Evolutionary conservation across 371 early-diverging fungal species (phyloP).

Genomic region (Lichtheimia ornata): DNA sequence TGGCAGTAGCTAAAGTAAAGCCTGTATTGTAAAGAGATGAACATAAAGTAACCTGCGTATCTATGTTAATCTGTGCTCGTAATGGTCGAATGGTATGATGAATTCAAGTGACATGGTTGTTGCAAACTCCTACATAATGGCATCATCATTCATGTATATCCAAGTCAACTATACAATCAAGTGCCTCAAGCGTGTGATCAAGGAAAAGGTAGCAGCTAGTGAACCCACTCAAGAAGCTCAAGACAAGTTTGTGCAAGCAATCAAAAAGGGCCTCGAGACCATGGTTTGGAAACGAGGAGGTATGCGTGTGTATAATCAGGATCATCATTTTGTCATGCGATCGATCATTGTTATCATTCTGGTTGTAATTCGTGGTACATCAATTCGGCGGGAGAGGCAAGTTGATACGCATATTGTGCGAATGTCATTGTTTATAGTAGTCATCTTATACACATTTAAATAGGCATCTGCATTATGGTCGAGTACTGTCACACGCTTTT

Average conservation of each 20-base stretch:
- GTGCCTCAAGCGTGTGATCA: conserved; percentile 18
- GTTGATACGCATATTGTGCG: background rate
- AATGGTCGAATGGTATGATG: conserved; percentile 7
- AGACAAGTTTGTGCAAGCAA: conserved; percentile 16
- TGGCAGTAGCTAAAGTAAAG: too few species aligned
- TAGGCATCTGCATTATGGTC: conserved; percentile 12
- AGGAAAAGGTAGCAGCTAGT: conserved; percentile 18
- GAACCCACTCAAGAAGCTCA: conserved; percentile 25
- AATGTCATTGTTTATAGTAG: too few species aligned
- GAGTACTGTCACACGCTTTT: conserved; percentile 11
- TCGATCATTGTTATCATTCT: background rate
- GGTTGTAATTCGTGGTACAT: conserved; percentile 9
- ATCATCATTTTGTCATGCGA: background rate
- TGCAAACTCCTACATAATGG: background rate
- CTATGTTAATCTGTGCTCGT: too few species aligned
- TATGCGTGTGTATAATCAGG: background rate
- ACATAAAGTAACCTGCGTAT: too few species aligned
- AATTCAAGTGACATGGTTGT: background rate
- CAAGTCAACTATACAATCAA: conserved; percentile 26
- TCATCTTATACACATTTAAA: background rate
- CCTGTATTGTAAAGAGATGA: too few species aligned
- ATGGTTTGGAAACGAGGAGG: conserved; percentile 31
- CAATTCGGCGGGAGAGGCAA: conserved; percentile 3
- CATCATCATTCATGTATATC: background rate
- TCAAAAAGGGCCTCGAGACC: conserved; percentile 18